Percentiles rank a stretch among this genome's conserved stretches.
These are phyloP conservation scores for Podosphaera aphanis DNA, from an alignment of 2,329 filamentous ascomycete genomes.

Conservation along the genomic window DNA sequence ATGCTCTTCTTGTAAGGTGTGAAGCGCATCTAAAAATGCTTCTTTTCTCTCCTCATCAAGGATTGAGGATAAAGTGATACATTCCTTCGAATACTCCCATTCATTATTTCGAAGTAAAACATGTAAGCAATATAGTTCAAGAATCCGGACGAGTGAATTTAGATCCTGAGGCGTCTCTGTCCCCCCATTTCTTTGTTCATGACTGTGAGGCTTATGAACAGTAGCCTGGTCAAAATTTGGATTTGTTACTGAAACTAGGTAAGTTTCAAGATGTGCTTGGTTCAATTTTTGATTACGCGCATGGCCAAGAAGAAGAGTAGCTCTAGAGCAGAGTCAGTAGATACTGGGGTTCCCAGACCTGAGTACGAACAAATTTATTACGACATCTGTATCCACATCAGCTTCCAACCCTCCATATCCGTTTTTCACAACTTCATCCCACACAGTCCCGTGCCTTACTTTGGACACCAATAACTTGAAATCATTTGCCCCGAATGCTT, in stretches of 20 bases:
- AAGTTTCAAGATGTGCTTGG: conserved; percentile 70
- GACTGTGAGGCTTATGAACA: conserved; percentile 25
- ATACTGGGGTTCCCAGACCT: conserved; percentile 1
- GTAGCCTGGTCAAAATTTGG: conserved; percentile 45
- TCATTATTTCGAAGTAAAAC: conserved; percentile 82
- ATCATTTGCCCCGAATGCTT: conserved; percentile 60
- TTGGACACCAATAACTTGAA: conserved; percentile 67
- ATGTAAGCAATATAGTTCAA: conserved; percentile 87
- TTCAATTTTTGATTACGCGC: conserved; percentile 63
- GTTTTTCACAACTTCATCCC: conserved; percentile 73
- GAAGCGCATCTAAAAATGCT: conserved; percentile 65
- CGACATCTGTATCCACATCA: conserved; percentile 82
- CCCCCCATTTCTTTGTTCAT: conserved; percentile 24
- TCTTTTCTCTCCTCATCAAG: conserved; percentile 83
- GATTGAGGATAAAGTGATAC: conserved; percentile 66
- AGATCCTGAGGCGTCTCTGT: conserved; percentile 69
- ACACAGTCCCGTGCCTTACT: conserved; percentile 74
- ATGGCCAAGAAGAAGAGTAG: conserved; percentile 76
- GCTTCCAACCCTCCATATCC: conserved; percentile 78
- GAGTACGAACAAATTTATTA: conserved; percentile 51
- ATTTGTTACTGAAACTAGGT: conserved; percentile 53
- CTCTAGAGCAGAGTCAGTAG: conserved; percentile 26
- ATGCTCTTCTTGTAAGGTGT: conserved; percentile 65
- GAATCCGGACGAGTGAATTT: conserved; percentile 64
- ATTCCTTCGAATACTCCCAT: conserved; percentile 87